phyloP scores from a whole-genome alignment of 768 basidiomycete species.

The Pisolithus tinctorius region DNA sequence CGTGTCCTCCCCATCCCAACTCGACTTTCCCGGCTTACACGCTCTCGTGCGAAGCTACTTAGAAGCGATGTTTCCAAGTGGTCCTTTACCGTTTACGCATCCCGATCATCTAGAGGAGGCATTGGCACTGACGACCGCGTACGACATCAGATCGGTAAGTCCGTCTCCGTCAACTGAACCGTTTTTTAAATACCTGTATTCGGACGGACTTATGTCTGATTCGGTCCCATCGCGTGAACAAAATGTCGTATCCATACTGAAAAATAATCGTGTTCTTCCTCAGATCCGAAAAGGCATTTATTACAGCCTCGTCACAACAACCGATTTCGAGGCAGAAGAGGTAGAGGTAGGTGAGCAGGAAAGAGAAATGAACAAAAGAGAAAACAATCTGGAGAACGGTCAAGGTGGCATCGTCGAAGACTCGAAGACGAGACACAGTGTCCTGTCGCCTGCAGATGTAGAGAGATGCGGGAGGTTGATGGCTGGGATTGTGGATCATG shows the following conservation, averaged over 20 bases:
- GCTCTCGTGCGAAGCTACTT: slow-evolving; percentile 37
- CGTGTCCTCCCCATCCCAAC: slow-evolving; percentile 45
- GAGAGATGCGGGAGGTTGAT: slow-evolving; percentile 45
- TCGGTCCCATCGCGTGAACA: not conserved
- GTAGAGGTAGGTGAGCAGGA: slow-evolving; percentile 5
- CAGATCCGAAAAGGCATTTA: slow-evolving; percentile 58
- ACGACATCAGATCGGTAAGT: slow-evolving; percentile 46
- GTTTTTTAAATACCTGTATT: too few relatives aligned
- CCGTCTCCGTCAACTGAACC: not conserved
- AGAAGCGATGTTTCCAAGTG: slow-evolving; percentile 41
- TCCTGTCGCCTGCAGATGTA: slow-evolving; percentile 28
- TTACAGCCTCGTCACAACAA: slow-evolving; percentile 56
- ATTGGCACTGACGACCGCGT: slow-evolving; percentile 42
- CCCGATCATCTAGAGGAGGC: slow-evolving; percentile 47
- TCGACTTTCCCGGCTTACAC: slow-evolving; percentile 54
- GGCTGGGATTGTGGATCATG: slow-evolving; percentile 52
- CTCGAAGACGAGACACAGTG: slow-evolving; percentile 8
- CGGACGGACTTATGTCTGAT: too few relatives aligned
- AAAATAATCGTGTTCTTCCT: not conserved
- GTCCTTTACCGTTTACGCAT: slow-evolving; percentile 36
- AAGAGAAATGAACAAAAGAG: not conserved
- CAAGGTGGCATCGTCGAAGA: not conserved
- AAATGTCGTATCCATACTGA: slow-evolving; percentile 1
- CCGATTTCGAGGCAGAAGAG: slow-evolving; percentile 45
- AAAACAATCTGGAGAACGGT: not conserved